These are phyloP conservation scores for Aspergillus hancockii DNA, from an alignment of 495 filamentous ascomycete species.

Conservation along the genomic window DNA sequence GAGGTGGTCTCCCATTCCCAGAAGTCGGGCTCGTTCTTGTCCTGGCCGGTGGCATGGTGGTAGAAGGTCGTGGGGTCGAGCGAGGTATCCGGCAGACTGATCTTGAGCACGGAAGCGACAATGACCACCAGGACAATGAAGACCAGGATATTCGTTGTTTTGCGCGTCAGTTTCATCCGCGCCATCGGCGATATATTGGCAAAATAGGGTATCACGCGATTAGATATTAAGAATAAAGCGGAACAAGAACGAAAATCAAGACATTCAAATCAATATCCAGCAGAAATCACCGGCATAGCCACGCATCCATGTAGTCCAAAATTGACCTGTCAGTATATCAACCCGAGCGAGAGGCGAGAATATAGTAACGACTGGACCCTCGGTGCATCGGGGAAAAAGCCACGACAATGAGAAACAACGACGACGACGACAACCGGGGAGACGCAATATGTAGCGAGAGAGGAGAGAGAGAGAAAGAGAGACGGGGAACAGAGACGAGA, in stretches of 20 bases:
- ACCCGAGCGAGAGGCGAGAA: too few relatives aligned
- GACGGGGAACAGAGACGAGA: too few relatives aligned
- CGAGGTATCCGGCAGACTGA: background rate
- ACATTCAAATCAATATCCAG: background rate
- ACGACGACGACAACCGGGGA: too few relatives aligned
- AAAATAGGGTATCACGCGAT: background rate
- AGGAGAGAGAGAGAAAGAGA: too few relatives aligned
- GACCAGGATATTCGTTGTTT: conserved; percentile 6
- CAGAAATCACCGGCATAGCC: background rate
- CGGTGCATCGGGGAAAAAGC: too few relatives aligned
- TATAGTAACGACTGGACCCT: too few relatives aligned
- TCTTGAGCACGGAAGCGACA: conserved; percentile 9
- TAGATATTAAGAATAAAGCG: background rate
- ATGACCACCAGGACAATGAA: conserved; percentile 4
- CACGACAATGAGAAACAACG: too few relatives aligned
- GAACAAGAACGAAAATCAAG: background rate
- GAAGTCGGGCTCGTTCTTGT: conserved; percentile 10
- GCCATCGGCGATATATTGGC: background rate
- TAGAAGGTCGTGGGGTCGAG: conserved; percentile 13
- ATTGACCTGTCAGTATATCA: too few relatives aligned
- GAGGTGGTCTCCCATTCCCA: conserved; percentile 19
- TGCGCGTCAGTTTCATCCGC: conserved; percentile 5
- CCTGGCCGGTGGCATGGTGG: conserved; percentile 5
- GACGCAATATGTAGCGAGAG: too few relatives aligned
- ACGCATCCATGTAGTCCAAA: background rate